Evolutionary conservation across 805 yeast genomes (phyloP), one percentile per base, ranked within the genome.

Genomic region (Teunomyces gatunensis): DNA sequence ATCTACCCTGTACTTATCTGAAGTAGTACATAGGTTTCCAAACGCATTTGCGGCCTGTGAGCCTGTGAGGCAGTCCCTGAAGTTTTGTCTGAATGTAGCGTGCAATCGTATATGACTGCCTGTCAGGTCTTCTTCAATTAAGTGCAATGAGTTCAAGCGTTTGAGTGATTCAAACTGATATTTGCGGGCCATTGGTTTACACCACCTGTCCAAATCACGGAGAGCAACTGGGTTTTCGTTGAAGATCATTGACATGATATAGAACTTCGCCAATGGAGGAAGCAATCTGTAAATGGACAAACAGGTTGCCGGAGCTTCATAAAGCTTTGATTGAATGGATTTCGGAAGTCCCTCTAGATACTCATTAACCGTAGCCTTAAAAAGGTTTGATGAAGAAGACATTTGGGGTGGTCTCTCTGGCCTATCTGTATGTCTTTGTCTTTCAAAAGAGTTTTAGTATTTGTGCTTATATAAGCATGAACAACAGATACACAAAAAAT

Each of bases 311-410:
- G 99, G 96, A 44, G 67, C 65, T 57, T 82, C 84, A 67, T 87
- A 94, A 18, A 94, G 76, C 59, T 89, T 80, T 18, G 84, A 75
- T 56, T 91, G 92, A n/a, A 89, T 88, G 5, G 86, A 75, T 59
- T 86, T 89, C 1, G 98, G 96, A 5, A 94, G 80, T 15, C 88
- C 89, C 61, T 90, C 97, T 50, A 94, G 74, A 66, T 94, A 90
- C 57, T 87, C 95, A 60, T 88, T 88, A 50, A 91, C 94, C 1
- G 89, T 85, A 39, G 83, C 77, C 59, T 82, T 85, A 69, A 85
- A 81, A 44, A 68, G 58, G 44, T 58, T 59, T 33, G 60, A 53
- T 13, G 55, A 59, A 47, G 60, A 49, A 55, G 47, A 50, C 43
- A 40, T 37, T 37, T 11, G 20, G 6, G 6, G 48, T 49, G 27